Percentiles rank a stretch among this genome's conserved stretches.
phyloP scores from a whole-genome alignment of 768 basidiomycete genomes.

The Hortiboletus campestris region DNA sequence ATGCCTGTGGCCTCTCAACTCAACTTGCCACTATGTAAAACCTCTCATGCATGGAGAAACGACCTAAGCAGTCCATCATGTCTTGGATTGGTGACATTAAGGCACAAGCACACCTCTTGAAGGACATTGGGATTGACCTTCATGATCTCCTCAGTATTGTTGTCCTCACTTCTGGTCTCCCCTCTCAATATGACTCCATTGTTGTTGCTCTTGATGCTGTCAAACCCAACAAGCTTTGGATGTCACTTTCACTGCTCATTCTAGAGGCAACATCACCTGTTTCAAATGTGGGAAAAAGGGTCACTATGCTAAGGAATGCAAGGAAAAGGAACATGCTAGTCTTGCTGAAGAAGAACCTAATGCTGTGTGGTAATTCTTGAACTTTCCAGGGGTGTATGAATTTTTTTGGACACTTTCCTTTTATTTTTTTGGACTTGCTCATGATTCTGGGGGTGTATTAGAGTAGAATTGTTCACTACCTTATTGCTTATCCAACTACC shows the following conservation, averaged over 20 bases:
- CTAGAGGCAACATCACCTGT: neutral
- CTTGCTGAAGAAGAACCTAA: neutral
- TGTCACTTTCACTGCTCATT: neutral
- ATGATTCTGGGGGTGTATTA: slow-evolving; percentile 1
- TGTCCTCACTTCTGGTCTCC: neutral
- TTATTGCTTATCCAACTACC: too few relatives aligned
- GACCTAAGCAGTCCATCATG: neutral
- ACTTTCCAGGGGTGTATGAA: neutral
- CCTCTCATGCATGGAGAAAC: neutral
- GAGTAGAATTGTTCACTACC: neutral
- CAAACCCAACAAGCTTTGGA: neutral
- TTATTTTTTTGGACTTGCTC: neutral
- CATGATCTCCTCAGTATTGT: neutral
- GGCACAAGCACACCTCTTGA: neutral
- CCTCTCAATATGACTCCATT: neutral
- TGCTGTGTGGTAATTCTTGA: neutral
- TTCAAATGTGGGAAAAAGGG: slow-evolving; percentile 7
- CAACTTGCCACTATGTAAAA: neutral
- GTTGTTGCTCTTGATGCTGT: neutral
- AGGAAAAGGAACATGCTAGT: neutral
- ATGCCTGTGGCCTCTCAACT: neutral
- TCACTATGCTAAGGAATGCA: slow-evolving; percentile 11
- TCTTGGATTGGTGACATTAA: neutral
- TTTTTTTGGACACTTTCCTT: neutral
- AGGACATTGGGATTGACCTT: too few relatives aligned